phyloP scores from a whole-genome alignment of 176 grass and related monocot species.

The Hyparrhenia diplandra region DNA sequence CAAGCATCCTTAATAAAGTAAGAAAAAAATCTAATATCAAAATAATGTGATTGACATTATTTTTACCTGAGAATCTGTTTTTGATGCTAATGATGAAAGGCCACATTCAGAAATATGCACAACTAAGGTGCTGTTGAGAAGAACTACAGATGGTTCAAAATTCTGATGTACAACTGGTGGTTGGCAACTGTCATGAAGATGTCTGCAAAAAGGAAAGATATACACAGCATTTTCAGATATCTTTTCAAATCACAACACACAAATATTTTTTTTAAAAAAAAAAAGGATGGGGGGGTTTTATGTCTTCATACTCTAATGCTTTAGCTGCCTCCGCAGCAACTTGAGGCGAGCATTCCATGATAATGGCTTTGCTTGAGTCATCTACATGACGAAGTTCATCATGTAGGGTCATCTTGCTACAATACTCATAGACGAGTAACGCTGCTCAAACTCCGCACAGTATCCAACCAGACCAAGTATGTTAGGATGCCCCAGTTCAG shows the following conservation, averaged over 20 bases:
- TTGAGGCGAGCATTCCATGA: constrained; percentile 84
- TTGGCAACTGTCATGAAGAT: constrained; percentile 78
- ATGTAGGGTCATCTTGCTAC: constrained; percentile 79
- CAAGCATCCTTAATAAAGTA: not conserved
- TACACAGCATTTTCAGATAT: constrained; percentile 8
- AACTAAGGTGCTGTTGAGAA: constrained; percentile 64
- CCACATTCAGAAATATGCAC: constrained; percentile 82
- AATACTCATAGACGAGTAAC: constrained; percentile 74
- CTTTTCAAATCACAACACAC: constrained; percentile 9
- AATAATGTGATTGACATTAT: constrained; percentile 5
- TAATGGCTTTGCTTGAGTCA: constrained; percentile 49
- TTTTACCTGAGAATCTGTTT: constrained; percentile 68
- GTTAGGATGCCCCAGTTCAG: constrained; percentile 77
- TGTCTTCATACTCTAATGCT: constrained; percentile 78
- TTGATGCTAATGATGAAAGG: constrained; percentile 48
- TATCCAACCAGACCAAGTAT: constrained; percentile 83
- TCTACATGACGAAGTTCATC: constrained; percentile 76
- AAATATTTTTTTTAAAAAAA: not conserved
- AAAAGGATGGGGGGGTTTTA: not conserved
- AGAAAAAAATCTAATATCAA: not conserved
- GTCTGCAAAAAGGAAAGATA: constrained; percentile 50
- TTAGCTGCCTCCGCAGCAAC: constrained; percentile 79
- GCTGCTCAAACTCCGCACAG: constrained; percentile 87
- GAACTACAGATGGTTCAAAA: constrained; percentile 80
- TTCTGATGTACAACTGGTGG: constrained; percentile 74